Evolutionary conservation across 306 rosid species (phyloP).

Genomic region (Oemleria cerasiformis): DNA sequence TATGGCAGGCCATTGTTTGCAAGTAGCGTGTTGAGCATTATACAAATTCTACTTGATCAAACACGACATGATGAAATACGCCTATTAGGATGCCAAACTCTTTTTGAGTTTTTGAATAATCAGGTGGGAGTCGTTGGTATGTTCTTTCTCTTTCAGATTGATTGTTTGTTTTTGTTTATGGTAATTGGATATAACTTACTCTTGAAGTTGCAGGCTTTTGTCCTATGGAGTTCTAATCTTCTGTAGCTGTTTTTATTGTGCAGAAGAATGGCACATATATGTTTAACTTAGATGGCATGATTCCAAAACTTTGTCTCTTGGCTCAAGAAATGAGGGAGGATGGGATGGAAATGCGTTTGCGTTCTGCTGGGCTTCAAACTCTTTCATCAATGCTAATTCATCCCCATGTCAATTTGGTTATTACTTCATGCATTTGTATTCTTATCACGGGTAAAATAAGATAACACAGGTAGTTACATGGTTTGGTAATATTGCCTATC

Average conservation of each 20-base stretch:
- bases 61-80: slow-evolving; percentile 56
- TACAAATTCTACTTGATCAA: slow-evolving; percentile 71
- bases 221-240: slow-evolving; percentile 6
- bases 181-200: not conserved
- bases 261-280: slow-evolving; percentile 72
- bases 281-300: slow-evolving; percentile 65
- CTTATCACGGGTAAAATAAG: not conserved
- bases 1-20: slow-evolving; percentile 71
- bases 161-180: not conserved
- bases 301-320: slow-evolving; percentile 51
- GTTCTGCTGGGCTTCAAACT: slow-evolving; percentile 56
- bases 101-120: slow-evolving; percentile 63
- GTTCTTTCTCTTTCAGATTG: slow-evolving; percentile 26
- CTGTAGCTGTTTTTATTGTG: slow-evolving; percentile 21
- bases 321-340: slow-evolving; percentile 68
- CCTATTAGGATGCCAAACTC: slow-evolving; percentile 64
- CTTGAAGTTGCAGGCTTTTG: slow-evolving; percentile 4
- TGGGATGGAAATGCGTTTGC: slow-evolving; percentile 29
- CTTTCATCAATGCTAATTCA: slow-evolving; percentile 58
- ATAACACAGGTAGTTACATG: too few species aligned
- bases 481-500: too few species aligned
- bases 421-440: slow-evolving; percentile 13
- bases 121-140: slow-evolving; percentile 50
- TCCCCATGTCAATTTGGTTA: slow-evolving; percentile 14
- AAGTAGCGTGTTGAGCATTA: slow-evolving; percentile 61